Evolutionary conservation across 177 flowering plant genomes (phyloP).

Genomic region (Vitis hybrid): DNA sequence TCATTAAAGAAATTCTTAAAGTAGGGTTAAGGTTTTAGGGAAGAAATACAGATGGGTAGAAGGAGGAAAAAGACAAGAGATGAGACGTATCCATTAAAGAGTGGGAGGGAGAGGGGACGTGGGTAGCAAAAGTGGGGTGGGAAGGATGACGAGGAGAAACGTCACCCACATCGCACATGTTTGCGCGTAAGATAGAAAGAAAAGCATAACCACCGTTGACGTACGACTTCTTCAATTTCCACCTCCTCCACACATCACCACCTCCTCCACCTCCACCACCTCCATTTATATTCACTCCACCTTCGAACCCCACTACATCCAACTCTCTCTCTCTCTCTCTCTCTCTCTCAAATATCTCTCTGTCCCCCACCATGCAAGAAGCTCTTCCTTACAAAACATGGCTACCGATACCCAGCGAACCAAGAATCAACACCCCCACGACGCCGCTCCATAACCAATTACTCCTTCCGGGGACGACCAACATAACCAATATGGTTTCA

Average conservation of each 20-base stretch:
- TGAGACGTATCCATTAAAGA: no score
- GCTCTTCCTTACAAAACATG: conserved; percentile 47
- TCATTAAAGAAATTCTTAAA: no score
- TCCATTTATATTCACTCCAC: neutral
- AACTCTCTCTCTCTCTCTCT: neutral
- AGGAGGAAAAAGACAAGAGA: no score
- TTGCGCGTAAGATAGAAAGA: conserved; percentile 17
- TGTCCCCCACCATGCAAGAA: conserved; percentile 30
- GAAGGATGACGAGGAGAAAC: conserved; percentile 4
- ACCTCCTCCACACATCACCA: neutral
- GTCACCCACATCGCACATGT: conserved; percentile 2
- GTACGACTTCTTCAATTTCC: conserved; percentile 21
- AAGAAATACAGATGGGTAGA: no score
- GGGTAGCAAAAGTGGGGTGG: no score
- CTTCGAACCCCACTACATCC: neutral
- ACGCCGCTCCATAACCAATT: neutral
- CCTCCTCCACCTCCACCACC: neutral
- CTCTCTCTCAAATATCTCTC: neutral
- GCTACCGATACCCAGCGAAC: conserved; percentile 13
- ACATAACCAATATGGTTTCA: conserved; percentile 20
- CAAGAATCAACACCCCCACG: neutral
- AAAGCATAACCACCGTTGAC: conserved; percentile 27
- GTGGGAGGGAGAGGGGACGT: no score
- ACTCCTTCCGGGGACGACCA: neutral
- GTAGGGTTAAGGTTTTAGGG: no score